Percentiles rank a stretch among this genome's conserved stretches.
Conservation (phyloP, 108 stramenopile species). For the Cyclostephanos tholiformis region DNA sequence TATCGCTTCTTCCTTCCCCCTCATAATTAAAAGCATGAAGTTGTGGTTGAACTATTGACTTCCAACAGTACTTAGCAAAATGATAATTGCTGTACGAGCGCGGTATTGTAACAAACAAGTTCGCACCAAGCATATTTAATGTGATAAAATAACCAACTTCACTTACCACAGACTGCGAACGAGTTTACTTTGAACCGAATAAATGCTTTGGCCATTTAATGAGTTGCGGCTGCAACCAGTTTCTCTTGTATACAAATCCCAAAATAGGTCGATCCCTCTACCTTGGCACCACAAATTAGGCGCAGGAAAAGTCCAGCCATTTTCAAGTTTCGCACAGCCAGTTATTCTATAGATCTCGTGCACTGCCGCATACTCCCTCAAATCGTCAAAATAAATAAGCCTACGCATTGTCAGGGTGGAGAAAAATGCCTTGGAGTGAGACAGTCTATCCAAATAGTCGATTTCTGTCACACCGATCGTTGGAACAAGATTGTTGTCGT, state of each 20-base stretch:
- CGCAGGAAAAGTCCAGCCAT: slow-evolving; percentile 31
- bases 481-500: slow-evolving; percentile 36
- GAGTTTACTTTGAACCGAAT: slow-evolving; percentile 16
- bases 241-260: slow-evolving; percentile 28
- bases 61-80: slow-evolving; percentile 49
- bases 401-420: slow-evolving; percentile 23
- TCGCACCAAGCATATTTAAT: not conserved
- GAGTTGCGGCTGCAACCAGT: slow-evolving; percentile 26
- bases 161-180: slow-evolving; percentile 30
- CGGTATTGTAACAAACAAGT: not conserved
- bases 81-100: slow-evolving; percentile 31
- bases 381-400: slow-evolving; percentile 40
- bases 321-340: slow-evolving; percentile 14
- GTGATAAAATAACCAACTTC: not conserved
- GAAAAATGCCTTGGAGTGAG: slow-evolving; percentile 24
- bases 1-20: not conserved
- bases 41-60: slow-evolving; percentile 37
- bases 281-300: slow-evolving; percentile 28
- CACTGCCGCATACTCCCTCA: slow-evolving; percentile 40
- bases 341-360: slow-evolving; percentile 35
- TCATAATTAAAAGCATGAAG: slow-evolving; percentile 10
- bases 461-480: slow-evolving; percentile 19
- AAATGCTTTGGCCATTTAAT: slow-evolving; percentile 15
- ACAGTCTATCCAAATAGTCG: slow-evolving; percentile 7
- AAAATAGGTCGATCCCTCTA: slow-evolving; percentile 29